Conservation (phyloP, 345 rosid genomes). For the Boechera stricta region DNA sequence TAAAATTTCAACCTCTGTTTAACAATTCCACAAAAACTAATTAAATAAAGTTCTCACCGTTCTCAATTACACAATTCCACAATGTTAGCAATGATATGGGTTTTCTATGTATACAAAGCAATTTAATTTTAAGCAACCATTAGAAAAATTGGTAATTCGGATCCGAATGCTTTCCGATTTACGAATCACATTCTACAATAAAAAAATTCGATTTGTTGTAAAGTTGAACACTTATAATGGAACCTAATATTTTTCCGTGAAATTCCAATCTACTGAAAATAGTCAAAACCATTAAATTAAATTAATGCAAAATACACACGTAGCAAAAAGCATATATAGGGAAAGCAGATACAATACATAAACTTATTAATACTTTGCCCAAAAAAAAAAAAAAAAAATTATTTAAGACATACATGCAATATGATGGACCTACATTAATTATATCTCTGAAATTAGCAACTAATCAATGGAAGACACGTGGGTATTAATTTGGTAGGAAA, state of each 20-base stretch:
- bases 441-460: constrained; percentile 33
- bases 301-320: constrained; percentile 35
- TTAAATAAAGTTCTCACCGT: too few relatives aligned
- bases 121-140: neutral
- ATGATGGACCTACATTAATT: constrained; percentile 34
- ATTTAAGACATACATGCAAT: constrained; percentile 44
- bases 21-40: too few relatives aligned
- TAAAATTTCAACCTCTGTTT: neutral
- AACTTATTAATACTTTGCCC: constrained; percentile 22
- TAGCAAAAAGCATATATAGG: constrained; percentile 26
- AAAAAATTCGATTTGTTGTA: neutral
- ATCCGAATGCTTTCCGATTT: neutral
- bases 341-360: neutral
- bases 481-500: constrained; percentile 30
- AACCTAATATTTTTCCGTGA: neutral
- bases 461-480: constrained; percentile 37
- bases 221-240: constrained; percentile 14
- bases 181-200: neutral
- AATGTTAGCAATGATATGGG: neutral
- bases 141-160: neutral
- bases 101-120: neutral
- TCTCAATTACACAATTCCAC: constrained; percentile 1
- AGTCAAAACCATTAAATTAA: constrained; percentile 36
- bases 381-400: too few relatives aligned
- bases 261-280: constrained; percentile 20